These are phyloP conservation scores for Penicillium rolfsii DNA, from an alignment of 2,329 filamentous ascomycete genomes.

Conservation along the genomic window DNA sequence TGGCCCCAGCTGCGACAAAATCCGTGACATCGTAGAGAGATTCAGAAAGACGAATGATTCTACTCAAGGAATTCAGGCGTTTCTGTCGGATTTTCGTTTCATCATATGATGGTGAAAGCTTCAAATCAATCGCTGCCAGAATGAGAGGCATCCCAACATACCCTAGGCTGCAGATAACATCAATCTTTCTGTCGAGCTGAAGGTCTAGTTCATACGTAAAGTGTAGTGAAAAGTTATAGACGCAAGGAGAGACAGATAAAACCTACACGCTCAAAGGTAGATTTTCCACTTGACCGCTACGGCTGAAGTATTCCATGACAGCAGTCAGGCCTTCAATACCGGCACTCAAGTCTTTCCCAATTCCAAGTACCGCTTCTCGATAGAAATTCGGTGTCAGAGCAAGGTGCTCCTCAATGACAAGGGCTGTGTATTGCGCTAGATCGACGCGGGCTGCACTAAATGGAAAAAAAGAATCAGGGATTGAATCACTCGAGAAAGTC, in stretches of 20 bases:
- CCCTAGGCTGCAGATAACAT: constrained; percentile 22
- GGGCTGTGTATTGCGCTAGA: constrained; percentile 53
- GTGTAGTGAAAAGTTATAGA: background rate
- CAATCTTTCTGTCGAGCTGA: background rate
- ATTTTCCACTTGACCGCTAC: constrained; percentile 51
- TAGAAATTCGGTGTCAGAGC: constrained; percentile 44
- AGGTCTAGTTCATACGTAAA: too few species aligned
- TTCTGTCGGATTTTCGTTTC: constrained; percentile 25
- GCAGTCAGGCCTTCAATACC: constrained; percentile 51
- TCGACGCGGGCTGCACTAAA: constrained; percentile 49
- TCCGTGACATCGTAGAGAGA: constrained; percentile 34
- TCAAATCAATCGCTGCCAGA: constrained; percentile 35
- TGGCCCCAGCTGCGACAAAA: constrained; percentile 30
- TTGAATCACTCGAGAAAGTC: too few species aligned
- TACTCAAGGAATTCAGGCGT: constrained; percentile 25
- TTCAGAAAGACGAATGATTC: constrained; percentile 31
- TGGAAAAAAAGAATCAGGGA: background rate
- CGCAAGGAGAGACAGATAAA: too few species aligned
- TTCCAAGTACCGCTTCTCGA: constrained; percentile 38
- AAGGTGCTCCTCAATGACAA: constrained; percentile 47
- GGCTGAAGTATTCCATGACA: constrained; percentile 54
- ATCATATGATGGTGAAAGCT: constrained; percentile 26
- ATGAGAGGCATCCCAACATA: constrained; percentile 35
- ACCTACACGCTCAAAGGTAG: constrained; percentile 53
- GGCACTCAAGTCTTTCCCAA: constrained; percentile 48